Conservation (phyloP, 1,284 basidiomycete genomes). For the Trichosporon sp. region DNA sequence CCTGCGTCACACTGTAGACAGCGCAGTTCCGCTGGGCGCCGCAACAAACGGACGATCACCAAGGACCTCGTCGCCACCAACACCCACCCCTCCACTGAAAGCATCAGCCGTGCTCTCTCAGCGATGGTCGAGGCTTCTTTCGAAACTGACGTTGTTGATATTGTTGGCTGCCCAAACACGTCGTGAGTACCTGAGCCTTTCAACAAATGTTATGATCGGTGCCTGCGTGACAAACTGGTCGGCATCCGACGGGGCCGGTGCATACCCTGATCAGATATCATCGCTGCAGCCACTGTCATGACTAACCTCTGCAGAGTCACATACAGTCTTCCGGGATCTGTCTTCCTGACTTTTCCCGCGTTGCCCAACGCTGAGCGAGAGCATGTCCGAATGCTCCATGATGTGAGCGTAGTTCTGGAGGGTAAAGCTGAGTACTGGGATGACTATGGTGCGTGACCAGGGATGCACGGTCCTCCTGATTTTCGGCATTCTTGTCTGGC, state of each 20-base stretch:
- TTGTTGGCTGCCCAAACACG: constrained; percentile 8
- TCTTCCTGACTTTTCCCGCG: constrained; percentile 29
- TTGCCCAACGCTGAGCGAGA: background rate
- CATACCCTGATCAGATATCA: background rate
- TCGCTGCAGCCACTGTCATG: background rate
- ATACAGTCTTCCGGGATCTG: constrained; percentile 35
- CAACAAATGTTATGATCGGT: background rate
- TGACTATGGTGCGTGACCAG: constrained; percentile 40
- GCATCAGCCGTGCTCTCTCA: background rate
- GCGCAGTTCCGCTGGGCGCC: background rate
- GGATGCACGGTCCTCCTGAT: background rate
- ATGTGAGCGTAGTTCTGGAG: constrained; percentile 45
- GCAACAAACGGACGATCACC: background rate
- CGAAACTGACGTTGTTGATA: constrained; percentile 19
- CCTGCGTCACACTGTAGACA: background rate
- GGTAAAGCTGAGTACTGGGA: constrained; percentile 54
- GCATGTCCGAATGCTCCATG: constrained; percentile 31
- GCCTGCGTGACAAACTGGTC: background rate
- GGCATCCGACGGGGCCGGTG: background rate
- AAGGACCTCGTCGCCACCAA: background rate
- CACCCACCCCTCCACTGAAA: background rate
- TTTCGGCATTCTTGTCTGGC: background rate
- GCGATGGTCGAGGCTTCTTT: background rate
- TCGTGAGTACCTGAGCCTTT: background rate
- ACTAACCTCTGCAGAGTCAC: constrained; percentile 24